Base-by-base conservation (phyloP, 345 rosid species). In the Raphanus sativus region DNA sequence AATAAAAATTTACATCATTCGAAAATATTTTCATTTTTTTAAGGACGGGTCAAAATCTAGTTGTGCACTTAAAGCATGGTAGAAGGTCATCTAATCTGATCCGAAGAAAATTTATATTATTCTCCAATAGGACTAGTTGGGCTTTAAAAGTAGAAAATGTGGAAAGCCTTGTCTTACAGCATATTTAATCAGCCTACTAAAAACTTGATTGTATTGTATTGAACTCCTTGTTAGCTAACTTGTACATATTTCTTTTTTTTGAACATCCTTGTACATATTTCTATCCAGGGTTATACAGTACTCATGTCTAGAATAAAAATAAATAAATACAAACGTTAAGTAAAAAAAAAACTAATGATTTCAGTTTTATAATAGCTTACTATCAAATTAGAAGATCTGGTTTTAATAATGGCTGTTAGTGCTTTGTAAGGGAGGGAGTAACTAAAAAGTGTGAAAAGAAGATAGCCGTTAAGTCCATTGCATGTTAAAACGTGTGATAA, bases 41-140 rank as follows among this genome's bases (percentile, higher is more conserved):
- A n/a, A n/a, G n/a, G n/a, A n/a, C n/a, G n/a, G n/a, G n/a, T n/a
- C n/a, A n/a, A n/a, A n/a, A n/a, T n/a, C n/a, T n/a, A n/a, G n/a
- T 73, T 63, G 73, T 42, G 96, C 91, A 3, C 78, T 94, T 26
- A 89, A 88, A 64, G 92, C 91, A 28, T 91, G 94, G 96, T 91
- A 85, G 50, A 40, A 40, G 50, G 50, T 40, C 50, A 10, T 45
- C 5, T 45, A 12, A 12, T 45, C 52, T 45, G 5, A 45, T 45
- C 52, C 52, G 4, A 42, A 42, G 52, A 42, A 45, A 13, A 13
- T 45, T 45, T 45, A 45, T 13, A 12, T 12, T 45, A 15, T 48
- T 62, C 16, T 48, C 36, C 12, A 55, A 17, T 1, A 54, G 9
- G 21, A 21, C 40, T 36, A 52, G 64, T 25, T 75, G 32, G 40